A percentile compares a stretch with the other conserved stretches of the same genome.
Conservation (phyloP, 345 rosid species). For the Ailanthus altissimus region DNA sequence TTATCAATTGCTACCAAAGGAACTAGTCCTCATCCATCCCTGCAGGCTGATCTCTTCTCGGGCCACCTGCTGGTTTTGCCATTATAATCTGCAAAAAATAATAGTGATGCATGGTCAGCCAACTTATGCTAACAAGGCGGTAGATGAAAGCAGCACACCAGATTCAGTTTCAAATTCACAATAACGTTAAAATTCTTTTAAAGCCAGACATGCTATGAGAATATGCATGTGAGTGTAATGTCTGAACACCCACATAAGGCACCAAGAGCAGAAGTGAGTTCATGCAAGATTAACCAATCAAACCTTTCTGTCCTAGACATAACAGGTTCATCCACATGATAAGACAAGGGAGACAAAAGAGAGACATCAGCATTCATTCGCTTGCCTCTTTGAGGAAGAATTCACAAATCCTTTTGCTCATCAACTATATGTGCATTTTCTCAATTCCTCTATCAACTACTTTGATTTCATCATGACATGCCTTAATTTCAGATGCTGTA, state of each 20-base stretch:
- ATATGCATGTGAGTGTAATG: neutral
- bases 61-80: conserved; percentile 97
- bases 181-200: neutral
- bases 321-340: neutral
- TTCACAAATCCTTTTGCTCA: neutral
- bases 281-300: neutral
- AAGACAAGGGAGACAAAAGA: neutral
- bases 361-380: neutral
- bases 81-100: conserved; percentile 71
- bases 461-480: neutral
- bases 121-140: neutral
- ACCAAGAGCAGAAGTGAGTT: neutral
- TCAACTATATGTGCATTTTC: neutral
- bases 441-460: neutral
- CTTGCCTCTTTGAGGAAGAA: neutral
- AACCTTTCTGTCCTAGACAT: neutral
- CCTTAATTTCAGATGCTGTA: neutral
- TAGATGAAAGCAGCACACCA: neutral
- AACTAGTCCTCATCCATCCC: conserved; percentile 72
- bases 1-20: neutral
- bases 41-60: conserved; percentile 72
- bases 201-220: neutral
- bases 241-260: neutral
- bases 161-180: neutral
- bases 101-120: neutral